These are phyloP conservation scores for Ambispora gerdemannii DNA, from an alignment of 192 early-diverging fungal genomes.

Conservation along the genomic window DNA sequence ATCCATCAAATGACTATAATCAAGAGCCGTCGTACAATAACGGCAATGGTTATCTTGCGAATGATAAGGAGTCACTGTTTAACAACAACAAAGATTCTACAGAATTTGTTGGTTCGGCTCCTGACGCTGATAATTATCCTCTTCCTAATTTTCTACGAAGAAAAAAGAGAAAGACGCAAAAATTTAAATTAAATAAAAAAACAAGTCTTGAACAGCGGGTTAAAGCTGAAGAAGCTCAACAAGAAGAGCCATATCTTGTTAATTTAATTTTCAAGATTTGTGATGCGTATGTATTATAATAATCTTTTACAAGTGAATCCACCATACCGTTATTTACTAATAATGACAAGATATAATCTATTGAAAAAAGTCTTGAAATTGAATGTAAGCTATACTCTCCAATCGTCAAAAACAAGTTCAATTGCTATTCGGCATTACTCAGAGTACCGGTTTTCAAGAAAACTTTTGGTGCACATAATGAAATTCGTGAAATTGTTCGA, in stretches of 20 bases:
- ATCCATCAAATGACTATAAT: too few relatives aligned
- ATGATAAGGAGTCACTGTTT: too few relatives aligned
- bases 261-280: not conserved
- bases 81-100: too few relatives aligned
- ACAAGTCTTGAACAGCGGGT: too few relatives aligned
- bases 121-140: too few relatives aligned
- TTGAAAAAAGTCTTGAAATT: not conserved
- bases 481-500: not conserved
- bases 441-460: not conserved
- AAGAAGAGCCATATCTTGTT: not conserved
- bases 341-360: not conserved
- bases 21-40: too few relatives aligned
- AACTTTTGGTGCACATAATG: not conserved
- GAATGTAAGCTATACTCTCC: not conserved
- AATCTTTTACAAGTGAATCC: too few relatives aligned
- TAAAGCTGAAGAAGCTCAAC: not conserved
- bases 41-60: too few relatives aligned
- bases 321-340: not conserved
- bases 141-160: too few relatives aligned
- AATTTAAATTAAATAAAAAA: too few relatives aligned
- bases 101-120: too few relatives aligned
- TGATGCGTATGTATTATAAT: not conserved
- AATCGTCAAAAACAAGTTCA: not conserved
- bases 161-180: too few relatives aligned
- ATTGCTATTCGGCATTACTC: not conserved